Evolutionary conservation across 2,329 filamentous ascomycete genomes (phyloP), one percentile per base, ranked within the genome.

Genomic region (Metarhizium robertsii): DNA sequence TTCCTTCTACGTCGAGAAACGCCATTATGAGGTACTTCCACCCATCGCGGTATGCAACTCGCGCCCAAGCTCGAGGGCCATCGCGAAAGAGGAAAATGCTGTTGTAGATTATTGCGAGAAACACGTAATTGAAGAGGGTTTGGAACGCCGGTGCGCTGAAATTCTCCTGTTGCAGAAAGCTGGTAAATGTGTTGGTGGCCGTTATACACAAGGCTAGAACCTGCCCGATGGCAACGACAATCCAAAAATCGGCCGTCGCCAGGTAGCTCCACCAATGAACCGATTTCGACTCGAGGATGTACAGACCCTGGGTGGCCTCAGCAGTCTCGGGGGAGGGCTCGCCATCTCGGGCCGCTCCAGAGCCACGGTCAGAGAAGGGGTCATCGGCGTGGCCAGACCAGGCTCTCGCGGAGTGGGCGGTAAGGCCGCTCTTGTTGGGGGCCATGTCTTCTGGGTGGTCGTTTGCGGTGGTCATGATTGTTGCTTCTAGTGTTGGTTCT

Each of bases 1-100:
- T 99, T 59, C 94, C 94, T 73, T 96, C 83, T 52, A 97, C 92
- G 67, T 99, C 94, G 63, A 94, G 81, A 71, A 97, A 96, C 53
- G 88, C 85, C 58, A 99, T 83, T 70, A 96, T 89, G 64, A 95
- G 80, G 74, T 95, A 97, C 73, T 90, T 90, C 94, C 92, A 97
- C 57, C 91, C 90, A 67, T 95, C 86, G 58, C 78, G 80, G 53
- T 74, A 68, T 14, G 91, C 66, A 55, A 95, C 69, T 51, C 75
- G 73, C 50, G 74, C 67, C 80, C 88, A 95, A 64, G 81, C 82
- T 65, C 82, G 84, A 62, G 84, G 78, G 4, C 94, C 92, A 67
- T 95, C 90, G 62, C 81, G 80, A 75, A 89, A 88, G 38, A 96
- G 73, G 14, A 90, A 91, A 65, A 88, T 84, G 43, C 83, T 79